Evolutionary conservation across 2,329 filamentous ascomycete genomes (phyloP).

Genomic region (Penicillium thymicola): DNA sequence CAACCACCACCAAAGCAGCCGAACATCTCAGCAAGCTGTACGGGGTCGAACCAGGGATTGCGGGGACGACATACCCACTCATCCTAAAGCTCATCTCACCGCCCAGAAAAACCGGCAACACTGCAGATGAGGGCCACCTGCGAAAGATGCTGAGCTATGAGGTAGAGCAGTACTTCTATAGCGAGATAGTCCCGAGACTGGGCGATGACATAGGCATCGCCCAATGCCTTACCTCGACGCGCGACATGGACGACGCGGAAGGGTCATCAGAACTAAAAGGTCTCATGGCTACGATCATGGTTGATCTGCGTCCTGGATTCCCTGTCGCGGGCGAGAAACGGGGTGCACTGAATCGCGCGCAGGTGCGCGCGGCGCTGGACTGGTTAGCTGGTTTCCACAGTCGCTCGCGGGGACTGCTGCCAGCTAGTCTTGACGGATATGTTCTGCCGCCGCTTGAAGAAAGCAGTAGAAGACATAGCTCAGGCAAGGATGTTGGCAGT

Average conservation of each 20-base stretch:
- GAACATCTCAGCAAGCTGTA: slow-evolving; percentile 20
- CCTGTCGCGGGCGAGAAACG: slow-evolving; percentile 49
- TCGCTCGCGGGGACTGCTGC: slow-evolving; percentile 46
- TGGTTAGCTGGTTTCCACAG: slow-evolving; percentile 64
- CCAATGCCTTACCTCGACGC: slow-evolving; percentile 48
- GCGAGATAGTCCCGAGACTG: slow-evolving; percentile 52
- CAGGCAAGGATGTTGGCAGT: slow-evolving; percentile 13
- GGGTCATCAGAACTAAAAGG: slow-evolving; percentile 25
- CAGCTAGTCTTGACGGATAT: slow-evolving; percentile 27
- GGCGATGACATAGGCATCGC: slow-evolving; percentile 48
- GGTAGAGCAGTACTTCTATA: slow-evolving; percentile 66
- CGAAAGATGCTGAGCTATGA: slow-evolving; percentile 66
- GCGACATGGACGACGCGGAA: slow-evolving; percentile 22
- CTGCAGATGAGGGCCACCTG: slow-evolving; percentile 58
- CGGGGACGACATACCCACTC: slow-evolving; percentile 31
- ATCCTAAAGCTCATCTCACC: slow-evolving; percentile 62
- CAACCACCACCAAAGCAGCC: slow-evolving; percentile 25
- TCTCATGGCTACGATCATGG: slow-evolving; percentile 56
- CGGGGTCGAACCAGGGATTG: slow-evolving; percentile 14
- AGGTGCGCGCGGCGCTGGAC: slow-evolving; percentile 55
- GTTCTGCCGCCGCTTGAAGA: slow-evolving; percentile 57
- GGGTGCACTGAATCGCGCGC: slow-evolving; percentile 44
- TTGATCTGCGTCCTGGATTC: slow-evolving; percentile 53
- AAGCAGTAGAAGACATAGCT: slow-evolving; percentile 28
- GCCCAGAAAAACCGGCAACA: slow-evolving; percentile 33